Evolutionary conservation across 2,329 filamentous ascomycete species (phyloP).

Genomic region (Rhinocladiella similis): DNA sequence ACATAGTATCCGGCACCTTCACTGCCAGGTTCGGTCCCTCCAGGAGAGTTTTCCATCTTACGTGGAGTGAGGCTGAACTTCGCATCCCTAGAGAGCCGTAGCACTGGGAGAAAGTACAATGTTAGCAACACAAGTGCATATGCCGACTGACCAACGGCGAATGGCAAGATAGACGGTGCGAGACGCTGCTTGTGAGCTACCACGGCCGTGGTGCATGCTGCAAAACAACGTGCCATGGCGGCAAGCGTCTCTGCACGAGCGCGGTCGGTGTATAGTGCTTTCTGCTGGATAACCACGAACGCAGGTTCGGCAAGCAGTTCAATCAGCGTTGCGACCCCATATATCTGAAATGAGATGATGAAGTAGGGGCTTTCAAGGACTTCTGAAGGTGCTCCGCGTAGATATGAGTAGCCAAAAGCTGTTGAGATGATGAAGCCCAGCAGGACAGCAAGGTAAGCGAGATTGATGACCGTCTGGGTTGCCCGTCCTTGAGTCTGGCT

Average conservation of each 20-base stretch:
- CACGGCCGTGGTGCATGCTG: conserved; percentile 68
- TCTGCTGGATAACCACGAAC: conserved; percentile 83
- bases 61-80: conserved; percentile 68
- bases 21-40: conserved; percentile 19
- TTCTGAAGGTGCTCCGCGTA: conserved; percentile 53
- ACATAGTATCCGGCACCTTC: conserved; percentile 48
- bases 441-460: conserved; percentile 75
- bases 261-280: conserved; percentile 75
- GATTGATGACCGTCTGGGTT: conserved; percentile 78
- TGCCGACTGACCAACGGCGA: conserved; percentile 79
- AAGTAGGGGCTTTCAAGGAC: conserved; percentile 64
- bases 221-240: conserved; percentile 72
- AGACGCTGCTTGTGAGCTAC: conserved; percentile 49
- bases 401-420: conserved; percentile 67
- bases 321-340: conserved; percentile 60
- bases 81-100: conserved; percentile 54
- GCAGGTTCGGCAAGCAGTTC: conserved; percentile 85
- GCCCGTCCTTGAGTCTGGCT: conserved; percentile 28
- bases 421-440: conserved; percentile 67
- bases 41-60: conserved; percentile 32
- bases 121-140: conserved; percentile 70
- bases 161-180: conserved; percentile 76
- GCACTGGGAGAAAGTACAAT: conserved; percentile 69
- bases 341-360: conserved; percentile 53
- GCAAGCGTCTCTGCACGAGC: conserved; percentile 81